A percentile compares a stretch with the other conserved stretches of the same genome.
These are phyloP conservation scores for Fonsecaea erecta DNA, from an alignment of 2,329 filamentous ascomycete species.

Conservation along the genomic window DNA sequence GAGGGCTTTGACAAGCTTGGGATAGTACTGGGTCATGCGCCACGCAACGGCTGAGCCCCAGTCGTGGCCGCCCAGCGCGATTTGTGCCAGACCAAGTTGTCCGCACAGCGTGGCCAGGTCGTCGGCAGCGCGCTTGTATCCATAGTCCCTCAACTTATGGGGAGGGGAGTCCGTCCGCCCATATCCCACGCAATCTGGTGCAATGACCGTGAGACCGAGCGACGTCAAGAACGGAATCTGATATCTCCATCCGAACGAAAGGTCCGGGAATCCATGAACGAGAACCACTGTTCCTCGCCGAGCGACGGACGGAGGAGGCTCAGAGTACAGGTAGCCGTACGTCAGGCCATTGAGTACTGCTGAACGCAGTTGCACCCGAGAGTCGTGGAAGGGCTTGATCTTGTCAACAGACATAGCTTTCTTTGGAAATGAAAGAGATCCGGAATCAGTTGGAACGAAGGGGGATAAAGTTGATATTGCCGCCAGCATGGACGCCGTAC, in stretches of 20 bases:
- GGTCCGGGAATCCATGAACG: conserved; percentile 81
- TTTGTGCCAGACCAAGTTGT: conserved; percentile 59
- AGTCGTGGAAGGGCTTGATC: conserved; percentile 65
- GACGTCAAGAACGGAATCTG: conserved; percentile 79
- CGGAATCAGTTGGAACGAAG: neutral
- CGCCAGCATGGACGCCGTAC: neutral
- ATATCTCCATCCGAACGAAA: conserved; percentile 86
- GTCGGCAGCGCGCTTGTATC: conserved; percentile 71
- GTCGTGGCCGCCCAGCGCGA: conserved; percentile 89
- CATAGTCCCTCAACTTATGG: conserved; percentile 65
- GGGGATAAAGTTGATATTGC: neutral
- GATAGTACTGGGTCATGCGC: conserved; percentile 74
- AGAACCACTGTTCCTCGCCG: conserved; percentile 60
- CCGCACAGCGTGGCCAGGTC: conserved; percentile 75
- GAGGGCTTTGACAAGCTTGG: conserved; percentile 71
- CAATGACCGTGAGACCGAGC: conserved; percentile 77
- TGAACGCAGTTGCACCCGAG: conserved; percentile 67
- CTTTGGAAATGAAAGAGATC: neutral
- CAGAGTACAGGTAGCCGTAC: conserved; percentile 67
- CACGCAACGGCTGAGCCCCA: conserved; percentile 83
- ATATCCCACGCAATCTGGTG: conserved; percentile 86
- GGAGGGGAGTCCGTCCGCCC: conserved; percentile 68
- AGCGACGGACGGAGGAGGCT: conserved; percentile 47
- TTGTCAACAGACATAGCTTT: conserved; percentile 56
- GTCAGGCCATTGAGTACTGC: conserved; percentile 69